Evolutionary conservation across 179 eudicot genomes (phyloP).

Genomic region (Dionaea muscipula): DNA sequence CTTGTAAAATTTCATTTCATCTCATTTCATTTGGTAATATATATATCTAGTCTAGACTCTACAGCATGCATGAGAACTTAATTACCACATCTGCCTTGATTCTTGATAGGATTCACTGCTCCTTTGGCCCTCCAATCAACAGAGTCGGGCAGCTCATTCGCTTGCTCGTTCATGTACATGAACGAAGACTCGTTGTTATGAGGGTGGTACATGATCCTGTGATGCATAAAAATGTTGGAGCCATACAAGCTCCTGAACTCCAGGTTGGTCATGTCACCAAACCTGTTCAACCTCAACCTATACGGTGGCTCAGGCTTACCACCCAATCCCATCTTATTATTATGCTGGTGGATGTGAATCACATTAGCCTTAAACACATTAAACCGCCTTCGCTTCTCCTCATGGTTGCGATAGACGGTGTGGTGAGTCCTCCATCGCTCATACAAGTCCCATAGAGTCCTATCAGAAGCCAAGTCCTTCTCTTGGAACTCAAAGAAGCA

Average conservation of each 20-base stretch:
- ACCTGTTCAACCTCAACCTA: constrained; percentile 51
- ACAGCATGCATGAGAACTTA: background rate
- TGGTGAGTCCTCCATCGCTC: constrained; percentile 65
- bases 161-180: constrained; percentile 31
- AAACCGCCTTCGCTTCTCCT: constrained; percentile 49
- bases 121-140: constrained; percentile 69
- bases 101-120: constrained; percentile 57
- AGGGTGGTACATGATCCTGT: constrained; percentile 39
- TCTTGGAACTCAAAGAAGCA: constrained; percentile 40
- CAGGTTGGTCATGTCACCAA: constrained; percentile 53
- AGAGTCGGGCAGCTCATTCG: constrained; percentile 33
- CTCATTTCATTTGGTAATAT: background rate
- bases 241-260: constrained; percentile 44
- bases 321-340: too few species aligned
- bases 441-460: constrained; percentile 44
- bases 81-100: constrained; percentile 66
- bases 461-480: constrained; percentile 45
- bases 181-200: constrained; percentile 20
- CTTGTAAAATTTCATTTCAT: background rate
- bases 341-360: constrained; percentile 32
- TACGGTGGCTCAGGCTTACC: constrained; percentile 63
- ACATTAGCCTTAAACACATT: constrained; percentile 72
- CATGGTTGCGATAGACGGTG: constrained; percentile 42
- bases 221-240: constrained; percentile 48
- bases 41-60: too few species aligned